phyloP scores from a whole-genome alignment of 139 green algal genomes.

The Eudorina sp. region DNA sequence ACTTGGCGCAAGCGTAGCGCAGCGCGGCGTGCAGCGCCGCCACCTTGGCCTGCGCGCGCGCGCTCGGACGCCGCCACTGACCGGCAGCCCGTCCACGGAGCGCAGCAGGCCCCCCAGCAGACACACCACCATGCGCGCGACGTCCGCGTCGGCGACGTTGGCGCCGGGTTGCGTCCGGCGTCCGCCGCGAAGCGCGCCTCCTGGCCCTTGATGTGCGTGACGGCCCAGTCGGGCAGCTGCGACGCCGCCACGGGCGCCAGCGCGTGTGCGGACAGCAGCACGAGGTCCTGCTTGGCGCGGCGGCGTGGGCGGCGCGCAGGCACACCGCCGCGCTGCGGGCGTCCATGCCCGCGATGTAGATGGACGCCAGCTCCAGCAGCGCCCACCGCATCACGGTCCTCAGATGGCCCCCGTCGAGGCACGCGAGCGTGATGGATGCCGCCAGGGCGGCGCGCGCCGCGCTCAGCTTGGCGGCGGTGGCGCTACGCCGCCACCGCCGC shows the following conservation, averaged over 20 bases:
- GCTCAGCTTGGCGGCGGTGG: constrained; percentile 30
- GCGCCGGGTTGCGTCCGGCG: background rate
- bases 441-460: constrained; percentile 11
- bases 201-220: constrained; percentile 54
- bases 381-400: constrained; percentile 38
- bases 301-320: constrained; percentile 47
- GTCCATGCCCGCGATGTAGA: constrained; percentile 26
- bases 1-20: constrained; percentile 54
- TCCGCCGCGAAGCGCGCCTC: constrained; percentile 42
- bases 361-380: constrained; percentile 59
- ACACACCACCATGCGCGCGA: constrained; percentile 55
- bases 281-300: constrained; percentile 38
- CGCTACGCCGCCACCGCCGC: background rate
- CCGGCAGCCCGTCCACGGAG: background rate
- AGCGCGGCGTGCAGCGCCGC: constrained; percentile 42
- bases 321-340: constrained; percentile 27
- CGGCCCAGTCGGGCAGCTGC: constrained; percentile 59
- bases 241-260: constrained; percentile 48
- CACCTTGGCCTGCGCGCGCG: constrained; percentile 46
- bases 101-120: constrained; percentile 35
- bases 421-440: constrained; percentile 22
- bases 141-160: constrained; percentile 33
- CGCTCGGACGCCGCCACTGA: background rate
- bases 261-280: constrained; percentile 53
- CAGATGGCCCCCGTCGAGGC: constrained; percentile 52